A percentile compares a stretch with the other conserved stretches of the same genome.
phyloP scores from a whole-genome alignment of 371 early-diverging fungal genomes.

The Actinomortierella wolfii region DNA sequence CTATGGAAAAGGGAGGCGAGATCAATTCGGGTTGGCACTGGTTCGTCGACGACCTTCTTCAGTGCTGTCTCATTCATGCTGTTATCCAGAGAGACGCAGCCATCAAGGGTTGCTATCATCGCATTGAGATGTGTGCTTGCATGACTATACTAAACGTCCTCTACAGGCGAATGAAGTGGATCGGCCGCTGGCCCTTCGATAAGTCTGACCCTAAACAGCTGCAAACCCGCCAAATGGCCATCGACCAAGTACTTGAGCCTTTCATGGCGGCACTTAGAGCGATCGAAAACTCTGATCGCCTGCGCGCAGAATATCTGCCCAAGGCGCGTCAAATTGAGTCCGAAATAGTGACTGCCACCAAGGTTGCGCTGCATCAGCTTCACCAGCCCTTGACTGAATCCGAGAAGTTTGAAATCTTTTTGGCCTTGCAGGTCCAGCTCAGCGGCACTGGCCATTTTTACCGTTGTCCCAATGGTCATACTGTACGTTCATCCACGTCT shows the following conservation, averaged over 20 bases:
- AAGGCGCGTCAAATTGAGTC: background rate
- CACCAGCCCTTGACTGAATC: constrained; percentile 1
- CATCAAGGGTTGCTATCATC: constrained; percentile 6
- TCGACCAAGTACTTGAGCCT: background rate
- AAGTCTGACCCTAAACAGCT: background rate
- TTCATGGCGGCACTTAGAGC: background rate
- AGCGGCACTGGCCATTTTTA: constrained; percentile 47
- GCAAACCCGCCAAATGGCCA: background rate
- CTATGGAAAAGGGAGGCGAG: background rate
- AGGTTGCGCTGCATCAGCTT: background rate
- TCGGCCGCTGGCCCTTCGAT: background rate
- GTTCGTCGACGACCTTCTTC: constrained; percentile 33
- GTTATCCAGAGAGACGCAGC: constrained; percentile 6
- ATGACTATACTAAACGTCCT: constrained; percentile 13
- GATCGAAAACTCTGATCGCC: background rate
- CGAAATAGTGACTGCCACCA: background rate
- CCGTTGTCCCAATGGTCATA: constrained; percentile 52
- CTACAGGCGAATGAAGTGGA: background rate
- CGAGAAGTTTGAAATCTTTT: constrained; percentile 26
- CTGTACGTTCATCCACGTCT: too few species aligned
- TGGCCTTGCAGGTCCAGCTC: constrained; percentile 37
- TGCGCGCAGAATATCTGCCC: background rate
- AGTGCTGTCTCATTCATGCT: constrained; percentile 12
- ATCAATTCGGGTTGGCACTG: constrained; percentile 34
- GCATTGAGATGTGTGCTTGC: constrained; percentile 9